A percentile compares a stretch with the other conserved stretches of the same genome.
Evolutionary conservation across 1,284 basidiomycete species (phyloP).

Genomic region (Moniliophthora roreri): DNA sequence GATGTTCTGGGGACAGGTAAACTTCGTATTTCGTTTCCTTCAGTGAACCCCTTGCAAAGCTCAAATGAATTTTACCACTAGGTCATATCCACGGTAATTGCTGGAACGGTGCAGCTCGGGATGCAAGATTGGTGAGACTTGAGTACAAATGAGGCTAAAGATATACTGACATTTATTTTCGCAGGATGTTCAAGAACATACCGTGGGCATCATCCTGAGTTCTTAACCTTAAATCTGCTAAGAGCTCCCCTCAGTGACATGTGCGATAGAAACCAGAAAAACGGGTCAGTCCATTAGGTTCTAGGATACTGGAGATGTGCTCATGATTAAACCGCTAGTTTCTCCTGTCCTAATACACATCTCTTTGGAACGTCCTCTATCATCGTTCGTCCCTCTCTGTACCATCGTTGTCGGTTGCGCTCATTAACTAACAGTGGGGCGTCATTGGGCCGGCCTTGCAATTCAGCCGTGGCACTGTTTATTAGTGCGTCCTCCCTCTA

Average conservation of each 20-base stretch:
- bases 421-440: slow-evolving; percentile 35
- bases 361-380: slow-evolving; percentile 47
- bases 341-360: slow-evolving; percentile 40
- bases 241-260: slow-evolving; percentile 32
- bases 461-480: slow-evolving; percentile 48
- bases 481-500: slow-evolving; percentile 31
- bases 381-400: slow-evolving; percentile 23
- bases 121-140: slow-evolving; percentile 54
- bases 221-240: background rate
- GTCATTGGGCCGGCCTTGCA: slow-evolving; percentile 53
- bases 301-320: background rate
- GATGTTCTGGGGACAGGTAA: slow-evolving; percentile 62
- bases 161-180: background rate
- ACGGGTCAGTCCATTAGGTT: slow-evolving; percentile 28
- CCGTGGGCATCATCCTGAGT: slow-evolving; percentile 22
- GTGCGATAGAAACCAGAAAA: slow-evolving; percentile 43
- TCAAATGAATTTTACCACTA: slow-evolving; percentile 25
- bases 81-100: slow-evolving; percentile 61
- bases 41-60: too few relatives aligned
- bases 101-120: slow-evolving; percentile 61
- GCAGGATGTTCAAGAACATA: slow-evolving; percentile 59
- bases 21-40: background rate
- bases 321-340: slow-evolving; percentile 21
- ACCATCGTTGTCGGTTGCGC: background rate
- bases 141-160: background rate